Percentiles rank a stretch among this genome's conserved stretches.
Conservation (phyloP, 1,284 basidiomycete genomes). For the Tilletia setariae region DNA sequence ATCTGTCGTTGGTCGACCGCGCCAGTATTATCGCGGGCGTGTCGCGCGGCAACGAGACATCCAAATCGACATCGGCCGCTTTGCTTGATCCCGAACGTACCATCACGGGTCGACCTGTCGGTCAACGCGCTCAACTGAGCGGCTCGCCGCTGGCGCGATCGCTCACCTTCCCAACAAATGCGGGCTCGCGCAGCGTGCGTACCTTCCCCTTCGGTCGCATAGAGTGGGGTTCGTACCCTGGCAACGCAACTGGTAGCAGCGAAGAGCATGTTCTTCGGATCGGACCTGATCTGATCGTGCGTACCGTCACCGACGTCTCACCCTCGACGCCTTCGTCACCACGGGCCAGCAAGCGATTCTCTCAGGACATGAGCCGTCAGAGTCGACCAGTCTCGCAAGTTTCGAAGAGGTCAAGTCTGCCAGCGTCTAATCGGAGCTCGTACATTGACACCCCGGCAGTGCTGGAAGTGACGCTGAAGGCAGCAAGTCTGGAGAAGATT, state of each 20-base stretch:
- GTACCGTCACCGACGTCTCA: conserved; percentile 28
- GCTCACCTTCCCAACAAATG: conserved; percentile 25
- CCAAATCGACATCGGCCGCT: conserved; percentile 18
- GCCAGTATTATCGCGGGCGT: conserved; percentile 4
- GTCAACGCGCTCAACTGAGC: conserved; percentile 23
- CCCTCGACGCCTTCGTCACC: conserved; percentile 35
- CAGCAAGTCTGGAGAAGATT: conserved; percentile 43
- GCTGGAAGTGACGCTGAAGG: conserved; percentile 37
- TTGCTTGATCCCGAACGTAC: conserved; percentile 28
- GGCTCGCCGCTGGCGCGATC: conserved; percentile 34
- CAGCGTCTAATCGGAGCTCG: conserved; percentile 46
- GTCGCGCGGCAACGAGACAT: conserved; percentile 6
- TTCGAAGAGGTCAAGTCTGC: conserved; percentile 46
- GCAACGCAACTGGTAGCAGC: neutral
- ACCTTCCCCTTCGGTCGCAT: conserved; percentile 31
- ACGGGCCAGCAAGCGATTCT: conserved; percentile 43
- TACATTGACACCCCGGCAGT: conserved; percentile 35
- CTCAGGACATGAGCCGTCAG: conserved; percentile 37
- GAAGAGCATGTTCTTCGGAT: conserved; percentile 26
- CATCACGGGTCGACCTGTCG: conserved; percentile 26
- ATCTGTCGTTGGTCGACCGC: conserved; percentile 34
- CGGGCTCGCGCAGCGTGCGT: conserved; percentile 17
- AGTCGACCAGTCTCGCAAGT: conserved; percentile 42
- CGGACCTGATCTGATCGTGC: conserved; percentile 39
- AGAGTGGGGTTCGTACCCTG: conserved; percentile 26